These are phyloP conservation scores for Yamadazyma sp. DNA, from an alignment of 1,139 yeast species.

Conservation along the genomic window DNA sequence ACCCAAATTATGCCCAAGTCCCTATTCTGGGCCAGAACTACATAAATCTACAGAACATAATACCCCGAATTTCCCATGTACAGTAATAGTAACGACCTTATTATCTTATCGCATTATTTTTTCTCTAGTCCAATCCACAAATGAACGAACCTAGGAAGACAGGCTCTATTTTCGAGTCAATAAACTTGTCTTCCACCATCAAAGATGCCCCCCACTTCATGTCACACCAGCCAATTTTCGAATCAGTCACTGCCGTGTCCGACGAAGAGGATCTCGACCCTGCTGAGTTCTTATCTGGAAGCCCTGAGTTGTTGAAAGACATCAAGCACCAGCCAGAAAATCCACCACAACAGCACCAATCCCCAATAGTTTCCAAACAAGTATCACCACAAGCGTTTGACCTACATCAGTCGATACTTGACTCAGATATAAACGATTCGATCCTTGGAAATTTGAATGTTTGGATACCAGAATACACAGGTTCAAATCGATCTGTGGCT, in stretches of 20 bases:
- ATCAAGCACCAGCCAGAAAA: neutral
- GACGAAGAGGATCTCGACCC: slow-evolving; percentile 34
- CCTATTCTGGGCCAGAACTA: no score
- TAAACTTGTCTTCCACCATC: slow-evolving; percentile 19
- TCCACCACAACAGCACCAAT: neutral
- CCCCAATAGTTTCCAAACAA: neutral
- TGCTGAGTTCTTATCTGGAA: slow-evolving; percentile 27
- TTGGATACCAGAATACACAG: neutral
- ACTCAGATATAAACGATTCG: slow-evolving; percentile 9
- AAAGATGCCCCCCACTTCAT: neutral
- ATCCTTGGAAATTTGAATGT: slow-evolving; percentile 12
- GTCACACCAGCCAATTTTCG: slow-evolving; percentile 1
- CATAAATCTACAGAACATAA: no score
- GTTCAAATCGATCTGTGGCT: neutral
- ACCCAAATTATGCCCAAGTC: no score
- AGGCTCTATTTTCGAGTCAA: slow-evolving; percentile 16
- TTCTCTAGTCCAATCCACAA: neutral
- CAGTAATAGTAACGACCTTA: neutral
- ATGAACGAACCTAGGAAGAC: neutral
- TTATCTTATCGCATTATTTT: slow-evolving; percentile 1
- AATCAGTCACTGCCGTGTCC: slow-evolving; percentile 19
- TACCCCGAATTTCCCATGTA: neutral
- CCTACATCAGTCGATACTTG: neutral
- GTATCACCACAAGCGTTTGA: slow-evolving; percentile 1
- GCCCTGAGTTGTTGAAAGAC: slow-evolving; percentile 12